These are phyloP conservation scores for Mortierella hygrophila DNA, from an alignment of 192 early-diverging fungal genomes.

Conservation along the genomic window DNA sequence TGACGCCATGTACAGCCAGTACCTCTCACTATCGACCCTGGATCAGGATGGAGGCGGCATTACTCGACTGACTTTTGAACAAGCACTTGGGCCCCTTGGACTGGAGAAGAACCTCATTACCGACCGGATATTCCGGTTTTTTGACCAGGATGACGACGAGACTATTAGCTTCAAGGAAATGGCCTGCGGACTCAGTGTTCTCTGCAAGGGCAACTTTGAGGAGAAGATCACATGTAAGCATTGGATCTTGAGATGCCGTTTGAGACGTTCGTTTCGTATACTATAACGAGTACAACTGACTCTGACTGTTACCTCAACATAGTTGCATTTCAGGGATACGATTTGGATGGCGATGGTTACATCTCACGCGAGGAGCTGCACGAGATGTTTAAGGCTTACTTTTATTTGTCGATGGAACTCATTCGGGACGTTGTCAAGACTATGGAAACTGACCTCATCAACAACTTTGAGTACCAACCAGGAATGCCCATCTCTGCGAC, in stretches of 20 bases:
- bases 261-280: not conserved
- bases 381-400: slow-evolving; percentile 93
- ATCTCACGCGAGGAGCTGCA: slow-evolving; percentile 89
- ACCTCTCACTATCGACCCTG: slow-evolving; percentile 81
- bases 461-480: slow-evolving; percentile 83
- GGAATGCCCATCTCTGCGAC: slow-evolving; percentile 90
- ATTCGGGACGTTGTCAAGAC: slow-evolving; percentile 90
- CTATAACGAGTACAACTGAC: not conserved
- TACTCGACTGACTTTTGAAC: slow-evolving; percentile 81
- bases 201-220: slow-evolving; percentile 90
- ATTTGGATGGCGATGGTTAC: slow-evolving; percentile 87
- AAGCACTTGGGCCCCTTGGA: slow-evolving; percentile 89
- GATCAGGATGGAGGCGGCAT: slow-evolving; percentile 77
- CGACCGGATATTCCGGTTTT: slow-evolving; percentile 89
- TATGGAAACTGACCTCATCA: slow-evolving; percentile 91
- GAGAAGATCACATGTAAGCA: slow-evolving; percentile 88
- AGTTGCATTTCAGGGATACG: slow-evolving; percentile 93
- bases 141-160: slow-evolving; percentile 86
- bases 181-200: slow-evolving; percentile 81
- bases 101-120: slow-evolving; percentile 88
- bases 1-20: slow-evolving; percentile 89
- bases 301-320: slow-evolving; percentile 3
- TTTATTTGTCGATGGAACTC: slow-evolving; percentile 89
- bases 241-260: not conserved
- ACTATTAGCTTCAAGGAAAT: slow-evolving; percentile 88